Percentiles rank a stretch among this genome's conserved stretches.
These are phyloP conservation scores for Trametes cingulata DNA, from an alignment of 768 basidiomycete species.

Conservation along the genomic window DNA sequence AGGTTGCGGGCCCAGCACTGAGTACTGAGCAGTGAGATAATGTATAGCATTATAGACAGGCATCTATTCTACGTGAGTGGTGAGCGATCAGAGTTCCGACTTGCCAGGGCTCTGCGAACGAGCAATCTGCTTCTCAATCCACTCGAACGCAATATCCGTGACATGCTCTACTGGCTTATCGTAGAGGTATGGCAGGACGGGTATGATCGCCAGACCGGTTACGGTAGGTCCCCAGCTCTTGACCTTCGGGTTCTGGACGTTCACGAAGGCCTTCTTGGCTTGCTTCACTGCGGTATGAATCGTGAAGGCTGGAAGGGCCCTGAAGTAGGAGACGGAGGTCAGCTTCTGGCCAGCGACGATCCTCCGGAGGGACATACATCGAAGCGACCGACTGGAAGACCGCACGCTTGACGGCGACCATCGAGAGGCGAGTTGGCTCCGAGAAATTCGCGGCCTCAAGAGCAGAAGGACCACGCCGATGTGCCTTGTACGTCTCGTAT, in stretches of 20 bases:
- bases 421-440: constrained; percentile 64
- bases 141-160: constrained; percentile 68
- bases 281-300: constrained; percentile 82
- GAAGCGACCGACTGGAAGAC: constrained; percentile 82
- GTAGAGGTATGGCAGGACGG: constrained; percentile 71
- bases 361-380: constrained; percentile 51
- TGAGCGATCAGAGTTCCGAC: constrained; percentile 18
- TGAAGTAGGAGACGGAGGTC: constrained; percentile 28
- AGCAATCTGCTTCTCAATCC: constrained; percentile 60
- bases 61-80: background rate
- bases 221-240: constrained; percentile 76
- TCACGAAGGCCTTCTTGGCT: constrained; percentile 65
- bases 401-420: constrained; percentile 75
- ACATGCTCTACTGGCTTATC: constrained; percentile 78
- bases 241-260: constrained; percentile 55
- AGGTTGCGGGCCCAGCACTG: too few relatives aligned
- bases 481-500: constrained; percentile 81
- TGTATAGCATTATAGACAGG: background rate
- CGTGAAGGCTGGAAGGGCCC: constrained; percentile 82
- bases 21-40: background rate
- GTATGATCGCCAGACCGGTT: constrained; percentile 73
- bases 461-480: constrained; percentile 63
- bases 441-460: constrained; percentile 70
- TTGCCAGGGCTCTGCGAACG: constrained; percentile 37
- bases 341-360: constrained; percentile 7